Percentiles rank a stretch among this genome's conserved stretches.
phyloP scores from a whole-genome alignment of 2,329 filamentous ascomycete species.

The Talaromyces amestolkiae region DNA sequence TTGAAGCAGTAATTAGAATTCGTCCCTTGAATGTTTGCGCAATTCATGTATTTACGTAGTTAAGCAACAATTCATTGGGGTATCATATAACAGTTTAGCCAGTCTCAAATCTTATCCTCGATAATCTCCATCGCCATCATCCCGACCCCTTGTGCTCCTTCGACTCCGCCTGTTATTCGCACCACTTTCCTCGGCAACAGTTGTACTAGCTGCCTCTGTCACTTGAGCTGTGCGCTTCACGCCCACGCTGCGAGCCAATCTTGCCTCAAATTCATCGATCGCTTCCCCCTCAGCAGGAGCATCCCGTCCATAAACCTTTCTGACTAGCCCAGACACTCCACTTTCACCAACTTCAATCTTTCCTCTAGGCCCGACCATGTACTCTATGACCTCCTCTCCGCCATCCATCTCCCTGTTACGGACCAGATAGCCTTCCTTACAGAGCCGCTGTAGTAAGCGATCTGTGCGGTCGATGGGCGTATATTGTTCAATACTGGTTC shows the following conservation, averaged over 20 bases:
- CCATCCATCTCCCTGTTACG: conserved; percentile 66
- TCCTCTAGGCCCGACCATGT: conserved; percentile 78
- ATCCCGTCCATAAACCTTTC: conserved; percentile 51
- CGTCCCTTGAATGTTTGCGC: not conserved
- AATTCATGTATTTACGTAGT: not conserved
- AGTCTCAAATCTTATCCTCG: not conserved
- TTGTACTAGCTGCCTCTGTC: not conserved
- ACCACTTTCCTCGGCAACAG: not conserved
- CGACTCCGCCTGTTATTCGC: not conserved
- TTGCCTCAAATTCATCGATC: conserved; percentile 17
- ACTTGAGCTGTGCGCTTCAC: not conserved
- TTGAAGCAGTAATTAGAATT: not conserved
- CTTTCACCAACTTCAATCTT: conserved; percentile 79
- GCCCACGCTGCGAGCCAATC: conserved; percentile 18
- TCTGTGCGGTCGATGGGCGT: conserved; percentile 76
- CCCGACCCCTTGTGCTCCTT: conserved; percentile 10
- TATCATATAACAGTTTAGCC: not conserved
- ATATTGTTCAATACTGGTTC: conserved; percentile 72
- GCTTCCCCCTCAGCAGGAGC: not conserved
- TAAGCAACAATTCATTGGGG: not conserved
- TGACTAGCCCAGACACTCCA: conserved; percentile 69
- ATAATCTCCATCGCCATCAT: conserved; percentile 11
- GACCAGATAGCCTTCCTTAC: conserved; percentile 79
- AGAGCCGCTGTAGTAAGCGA: conserved; percentile 68
- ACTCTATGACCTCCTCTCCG: conserved; percentile 75